Conservation (phyloP, 179 eudicot genomes). For the Corrigiola litoralis region DNA sequence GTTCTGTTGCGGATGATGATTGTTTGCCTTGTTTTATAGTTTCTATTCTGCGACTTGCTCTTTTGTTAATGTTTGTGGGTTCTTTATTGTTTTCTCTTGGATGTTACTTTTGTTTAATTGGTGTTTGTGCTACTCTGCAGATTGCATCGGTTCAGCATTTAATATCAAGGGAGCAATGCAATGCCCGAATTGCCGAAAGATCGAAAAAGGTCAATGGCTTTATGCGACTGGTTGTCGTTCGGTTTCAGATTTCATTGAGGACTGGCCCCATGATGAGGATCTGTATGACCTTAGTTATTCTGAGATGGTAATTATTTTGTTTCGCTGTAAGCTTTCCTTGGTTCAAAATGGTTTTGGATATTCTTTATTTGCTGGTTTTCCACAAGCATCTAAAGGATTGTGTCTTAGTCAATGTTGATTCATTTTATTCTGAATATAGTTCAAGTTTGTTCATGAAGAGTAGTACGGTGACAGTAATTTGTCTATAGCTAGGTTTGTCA, state of each 20-base stretch:
- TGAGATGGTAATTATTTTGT: slow-evolving; percentile 57
- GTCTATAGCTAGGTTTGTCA: neutral
- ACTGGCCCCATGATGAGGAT: slow-evolving; percentile 91
- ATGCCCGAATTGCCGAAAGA: slow-evolving; percentile 97
- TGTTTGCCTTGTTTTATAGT: too few species aligned
- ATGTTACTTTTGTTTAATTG: neutral
- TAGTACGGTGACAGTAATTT: neutral
- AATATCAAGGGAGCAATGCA: slow-evolving; percentile 91
- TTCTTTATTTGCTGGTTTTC: neutral
- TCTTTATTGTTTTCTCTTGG: neutral
- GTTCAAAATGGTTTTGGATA: too few species aligned
- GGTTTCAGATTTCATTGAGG: slow-evolving; percentile 67
- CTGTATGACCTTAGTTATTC: slow-evolving; percentile 73
- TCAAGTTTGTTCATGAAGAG: neutral
- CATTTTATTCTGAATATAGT: neutral
- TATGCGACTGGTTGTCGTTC: slow-evolving; percentile 68
- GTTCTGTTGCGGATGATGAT: too few species aligned
- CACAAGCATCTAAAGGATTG: neutral
- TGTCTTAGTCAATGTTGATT: slow-evolving; percentile 5
- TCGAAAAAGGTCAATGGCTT: slow-evolving; percentile 99
- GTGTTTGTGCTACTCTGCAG: slow-evolving; percentile 35
- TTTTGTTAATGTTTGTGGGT: neutral
- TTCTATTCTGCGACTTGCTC: too few species aligned
- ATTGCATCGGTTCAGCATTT: slow-evolving; percentile 99
- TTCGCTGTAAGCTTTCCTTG: neutral